phyloP scores from a whole-genome alignment of 1,139 yeast genomes.

The Yamadazyma mexicana region DNA sequence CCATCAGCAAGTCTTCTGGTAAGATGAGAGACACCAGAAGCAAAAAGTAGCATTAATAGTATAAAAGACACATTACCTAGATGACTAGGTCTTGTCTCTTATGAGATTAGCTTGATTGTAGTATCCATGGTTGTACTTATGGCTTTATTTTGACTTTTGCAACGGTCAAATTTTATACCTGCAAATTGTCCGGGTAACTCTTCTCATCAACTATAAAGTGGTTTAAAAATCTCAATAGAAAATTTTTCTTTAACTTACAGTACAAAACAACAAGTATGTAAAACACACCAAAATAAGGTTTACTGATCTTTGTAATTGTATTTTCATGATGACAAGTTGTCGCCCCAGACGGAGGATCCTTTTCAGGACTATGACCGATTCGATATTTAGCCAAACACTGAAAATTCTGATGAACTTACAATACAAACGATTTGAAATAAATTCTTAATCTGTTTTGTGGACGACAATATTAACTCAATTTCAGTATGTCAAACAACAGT shows the following conservation, averaged over 20 bases:
- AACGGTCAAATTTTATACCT: not conserved
- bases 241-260: slow-evolving; percentile 3
- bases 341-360: slow-evolving; percentile 63
- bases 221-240: not conserved
- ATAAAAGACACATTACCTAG: no score
- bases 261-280: slow-evolving; percentile 6
- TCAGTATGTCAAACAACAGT: not conserved
- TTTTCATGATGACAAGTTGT: slow-evolving; percentile 49
- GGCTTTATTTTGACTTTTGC: no score
- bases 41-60: not conserved
- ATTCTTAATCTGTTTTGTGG: no score
- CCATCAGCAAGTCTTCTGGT: slow-evolving; percentile 1
- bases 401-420: slow-evolving; percentile 46
- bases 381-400: slow-evolving; percentile 55
- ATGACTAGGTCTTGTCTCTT: no score
- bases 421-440: not conserved
- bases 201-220: slow-evolving; percentile 2
- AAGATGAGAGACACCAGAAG: not conserved
- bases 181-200: slow-evolving; percentile 8
- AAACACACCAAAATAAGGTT: not conserved
- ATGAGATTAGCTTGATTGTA: not conserved
- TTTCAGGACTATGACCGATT: slow-evolving; percentile 59
- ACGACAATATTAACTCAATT: slow-evolving; percentile 14
- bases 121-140: not conserved
- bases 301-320: slow-evolving; percentile 3